These are phyloP conservation scores for Colletotrichum sp. DNA, from an alignment of 2,329 filamentous ascomycete species.

Conservation along the genomic window DNA sequence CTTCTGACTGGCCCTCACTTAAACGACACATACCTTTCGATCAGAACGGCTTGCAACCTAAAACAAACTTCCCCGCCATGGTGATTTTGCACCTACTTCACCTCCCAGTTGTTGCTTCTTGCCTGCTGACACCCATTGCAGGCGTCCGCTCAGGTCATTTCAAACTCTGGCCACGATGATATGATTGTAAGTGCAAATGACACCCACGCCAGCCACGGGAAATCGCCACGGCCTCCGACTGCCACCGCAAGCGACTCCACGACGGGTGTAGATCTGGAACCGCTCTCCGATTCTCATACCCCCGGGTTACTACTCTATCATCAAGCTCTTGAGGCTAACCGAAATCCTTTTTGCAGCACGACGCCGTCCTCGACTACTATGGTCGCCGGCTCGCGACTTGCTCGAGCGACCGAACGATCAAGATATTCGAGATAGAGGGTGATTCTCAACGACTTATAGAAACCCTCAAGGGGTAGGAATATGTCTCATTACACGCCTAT, in stretches of 20 bases:
- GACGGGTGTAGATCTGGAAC: neutral
- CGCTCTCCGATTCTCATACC: neutral
- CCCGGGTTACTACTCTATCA: neutral
- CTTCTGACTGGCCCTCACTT: neutral
- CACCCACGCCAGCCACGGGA: neutral
- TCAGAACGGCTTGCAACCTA: neutral
- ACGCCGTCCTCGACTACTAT: constrained; percentile 98
- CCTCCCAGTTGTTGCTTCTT: neutral
- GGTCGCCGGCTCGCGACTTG: constrained; percentile 95
- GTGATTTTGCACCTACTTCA: neutral
- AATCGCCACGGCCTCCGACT: neutral
- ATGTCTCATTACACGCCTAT: neutral
- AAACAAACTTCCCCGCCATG: neutral
- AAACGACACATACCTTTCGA: neutral
- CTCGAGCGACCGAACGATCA: constrained; percentile 97
- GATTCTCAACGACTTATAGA: constrained; percentile 89
- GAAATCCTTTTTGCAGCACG: constrained; percentile 66
- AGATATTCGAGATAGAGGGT: constrained; percentile 98
- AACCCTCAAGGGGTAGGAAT: constrained; percentile 86
- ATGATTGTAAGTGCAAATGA: constrained; percentile 86
- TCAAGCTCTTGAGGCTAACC: neutral
- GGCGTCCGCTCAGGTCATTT: constrained; percentile 45
- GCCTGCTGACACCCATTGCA: neutral
- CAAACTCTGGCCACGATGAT: constrained; percentile 79
- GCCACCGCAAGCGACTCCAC: neutral